Conservation (phyloP, 768 basidiomycete species). For the Imleria badia region DNA sequence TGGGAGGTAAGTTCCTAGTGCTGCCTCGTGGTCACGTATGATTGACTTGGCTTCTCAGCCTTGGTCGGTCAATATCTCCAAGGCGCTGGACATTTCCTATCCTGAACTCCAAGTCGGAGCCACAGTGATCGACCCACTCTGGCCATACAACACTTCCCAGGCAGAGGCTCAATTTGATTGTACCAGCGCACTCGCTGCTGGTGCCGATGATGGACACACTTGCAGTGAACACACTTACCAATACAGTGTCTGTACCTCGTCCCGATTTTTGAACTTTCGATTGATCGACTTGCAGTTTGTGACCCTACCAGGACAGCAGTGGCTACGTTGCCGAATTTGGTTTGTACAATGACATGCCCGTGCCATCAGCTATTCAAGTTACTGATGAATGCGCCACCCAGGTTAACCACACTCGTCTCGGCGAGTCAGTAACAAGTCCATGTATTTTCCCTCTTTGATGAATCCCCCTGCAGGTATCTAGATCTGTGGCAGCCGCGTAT, state of each 20-base stretch:
- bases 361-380: neutral
- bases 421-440: conserved; percentile 34
- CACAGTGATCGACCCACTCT: conserved; percentile 50
- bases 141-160: conserved; percentile 47
- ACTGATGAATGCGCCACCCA: conserved; percentile 15
- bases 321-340: conserved; percentile 51
- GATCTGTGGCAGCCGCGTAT: conserved; percentile 58
- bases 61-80: conserved; percentile 50
- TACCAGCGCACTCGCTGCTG: conserved; percentile 48
- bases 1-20: conserved; percentile 41
- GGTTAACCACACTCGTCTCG: conserved; percentile 55
- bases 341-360: conserved; percentile 16
- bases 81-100: conserved; percentile 34
- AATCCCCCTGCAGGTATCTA: conserved; percentile 39
- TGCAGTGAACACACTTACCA: conserved; percentile 55
- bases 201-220: conserved; percentile 41
- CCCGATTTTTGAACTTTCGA: conserved; percentile 38
- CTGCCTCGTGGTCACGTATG: neutral
- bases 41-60: conserved; percentile 29
- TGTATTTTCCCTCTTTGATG: neutral
- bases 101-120: conserved; percentile 51
- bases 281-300: conserved; percentile 19
- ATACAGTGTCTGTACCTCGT: conserved; percentile 41
- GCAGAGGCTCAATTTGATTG: conserved; percentile 41
- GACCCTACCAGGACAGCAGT: conserved; percentile 37